Evolutionary conservation across 1,284 basidiomycete species (phyloP).

Genomic region (Fomitopsis palustris): DNA sequence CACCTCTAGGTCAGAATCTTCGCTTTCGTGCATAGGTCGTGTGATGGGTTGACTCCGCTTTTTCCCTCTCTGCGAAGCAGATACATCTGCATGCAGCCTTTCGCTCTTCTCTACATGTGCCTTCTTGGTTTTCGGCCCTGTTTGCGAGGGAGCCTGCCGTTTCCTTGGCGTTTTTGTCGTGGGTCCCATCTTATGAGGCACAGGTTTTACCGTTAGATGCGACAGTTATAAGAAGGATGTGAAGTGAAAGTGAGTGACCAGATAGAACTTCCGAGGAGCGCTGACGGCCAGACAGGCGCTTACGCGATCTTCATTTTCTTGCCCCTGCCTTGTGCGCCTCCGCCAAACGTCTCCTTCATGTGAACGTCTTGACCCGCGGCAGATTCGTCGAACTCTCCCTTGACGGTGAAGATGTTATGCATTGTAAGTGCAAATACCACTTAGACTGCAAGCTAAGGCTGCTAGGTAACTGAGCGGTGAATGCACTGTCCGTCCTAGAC

Average conservation of each 20-base stretch:
- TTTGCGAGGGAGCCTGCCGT: conserved; percentile 42
- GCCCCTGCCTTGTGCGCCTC: too few relatives aligned
- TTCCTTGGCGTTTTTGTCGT: conserved; percentile 36
- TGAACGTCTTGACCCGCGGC: too few relatives aligned
- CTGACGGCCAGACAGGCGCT: not conserved
- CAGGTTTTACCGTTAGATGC: not conserved
- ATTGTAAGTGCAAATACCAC: too few relatives aligned
- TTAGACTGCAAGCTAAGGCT: too few relatives aligned
- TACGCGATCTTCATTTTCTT: not conserved
- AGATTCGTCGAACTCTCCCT: too few relatives aligned
- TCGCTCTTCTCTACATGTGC: conserved; percentile 35
- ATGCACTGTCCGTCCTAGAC: too few relatives aligned
- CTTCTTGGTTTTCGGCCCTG: conserved; percentile 52
- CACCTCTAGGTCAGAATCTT: conserved; percentile 33
- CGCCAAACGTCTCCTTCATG: too few relatives aligned
- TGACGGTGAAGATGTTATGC: too few relatives aligned
- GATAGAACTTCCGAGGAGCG: not conserved
- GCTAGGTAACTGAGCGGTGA: too few relatives aligned
- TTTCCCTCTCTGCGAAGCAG: conserved; percentile 25
- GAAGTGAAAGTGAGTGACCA: not conserved
- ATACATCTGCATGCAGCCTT: not conserved
- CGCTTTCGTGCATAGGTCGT: conserved; percentile 26
- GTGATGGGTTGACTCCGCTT: conserved; percentile 57
- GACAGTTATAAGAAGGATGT: not conserved
- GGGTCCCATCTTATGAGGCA: not conserved